Evolutionary conservation across 2,329 filamentous ascomycete genomes (phyloP), one percentile per base, ranked within the genome.

Genomic region (Aspergillus nomiae): DNA sequence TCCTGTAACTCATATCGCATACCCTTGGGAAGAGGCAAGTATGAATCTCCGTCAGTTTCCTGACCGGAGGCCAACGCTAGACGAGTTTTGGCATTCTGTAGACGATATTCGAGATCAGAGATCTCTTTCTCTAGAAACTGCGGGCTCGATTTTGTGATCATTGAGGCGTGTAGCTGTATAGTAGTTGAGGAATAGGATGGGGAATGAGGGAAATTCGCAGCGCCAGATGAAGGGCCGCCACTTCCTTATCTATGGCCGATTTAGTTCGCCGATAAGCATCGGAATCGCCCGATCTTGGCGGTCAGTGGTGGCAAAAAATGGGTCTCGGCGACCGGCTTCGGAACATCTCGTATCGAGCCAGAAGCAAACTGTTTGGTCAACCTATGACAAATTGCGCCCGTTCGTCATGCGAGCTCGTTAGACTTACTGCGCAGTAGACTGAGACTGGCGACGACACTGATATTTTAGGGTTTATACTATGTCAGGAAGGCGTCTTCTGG

Each of bases 401-500:
- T 30, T 38, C 51, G 65, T 63, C 51, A 73, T 73, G 72, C 65
- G 56, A 67, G 65, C 60, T 59, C 55, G 55, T 53, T 64, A 61
- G 65, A 24, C 21, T 24, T 24, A 24, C 21, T 24, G 21, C 21
- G 21, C 21, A 24, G 21, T 24, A 24, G 21, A 24, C 21, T 24
- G 21, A 24, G 21, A 46, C 24, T 32, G 36, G 28, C 21, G 8
- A 43, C 41, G n/a, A 34, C 19, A 26, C 55, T 19, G 10, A 3
- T 12, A 10, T 9, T 62, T 55, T 24, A 50, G 24, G 26, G 11
- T 58, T 45, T 56, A 54, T 57, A 73, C 54, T 45, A 86, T 86
- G 84, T 81, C 83, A 60, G 84, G 84, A 62, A 84, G 86, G 85
- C 80, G 89, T 86, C 80, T 87, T 84, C 73, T 93, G 74, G 91